These are phyloP conservation scores for Sporothrix variecibatus DNA, from an alignment of 2,329 filamentous ascomycete species.

Conservation along the genomic window DNA sequence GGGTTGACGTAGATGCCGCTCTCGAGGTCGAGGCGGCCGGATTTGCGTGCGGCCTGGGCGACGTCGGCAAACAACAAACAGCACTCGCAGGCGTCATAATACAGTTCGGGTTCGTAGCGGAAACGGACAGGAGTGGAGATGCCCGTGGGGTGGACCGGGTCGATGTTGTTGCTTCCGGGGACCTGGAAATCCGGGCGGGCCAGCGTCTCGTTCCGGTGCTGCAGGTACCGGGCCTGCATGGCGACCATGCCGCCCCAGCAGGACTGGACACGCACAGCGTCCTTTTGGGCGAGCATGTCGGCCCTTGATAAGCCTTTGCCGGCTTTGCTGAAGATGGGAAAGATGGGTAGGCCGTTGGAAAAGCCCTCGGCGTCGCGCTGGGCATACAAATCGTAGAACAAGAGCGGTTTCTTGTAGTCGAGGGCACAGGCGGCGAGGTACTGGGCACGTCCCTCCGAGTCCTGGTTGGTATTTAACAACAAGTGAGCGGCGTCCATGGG, in stretches of 20 bases:
- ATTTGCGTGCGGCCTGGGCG: conserved; percentile 41
- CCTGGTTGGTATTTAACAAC: conserved; percentile 63
- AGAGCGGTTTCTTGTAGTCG: conserved; percentile 68
- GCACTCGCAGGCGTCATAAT: conserved; percentile 66
- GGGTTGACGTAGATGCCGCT: conserved; percentile 73
- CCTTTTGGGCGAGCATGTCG: conserved; percentile 62
- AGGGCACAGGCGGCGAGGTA: conserved; percentile 72
- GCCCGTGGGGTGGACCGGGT: conserved; percentile 38
- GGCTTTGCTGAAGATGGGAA: conserved; percentile 63
- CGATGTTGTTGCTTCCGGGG: conserved; percentile 40
- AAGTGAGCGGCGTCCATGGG: conserved; percentile 56
- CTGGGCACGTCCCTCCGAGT: conserved; percentile 52
- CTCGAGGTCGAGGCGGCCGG: conserved; percentile 40
- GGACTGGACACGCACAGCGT: conserved; percentile 68
- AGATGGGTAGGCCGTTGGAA: conserved; percentile 64
- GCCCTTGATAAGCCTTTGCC: conserved; percentile 57
- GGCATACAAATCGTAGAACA: conserved; percentile 75
- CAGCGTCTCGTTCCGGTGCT: conserved; percentile 41
- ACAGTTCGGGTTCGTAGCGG: conserved; percentile 59
- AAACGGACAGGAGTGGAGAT: conserved; percentile 52
- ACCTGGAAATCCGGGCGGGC: conserved; percentile 40
- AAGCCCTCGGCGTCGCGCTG: conserved; percentile 67
- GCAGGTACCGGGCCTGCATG: conserved; percentile 63
- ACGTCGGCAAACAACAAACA: conserved; percentile 59
- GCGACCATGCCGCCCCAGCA: conserved; percentile 80